Evolutionary conservation across 768 basidiomycete genomes (phyloP).

Genomic region (Phylloporus sp.): DNA sequence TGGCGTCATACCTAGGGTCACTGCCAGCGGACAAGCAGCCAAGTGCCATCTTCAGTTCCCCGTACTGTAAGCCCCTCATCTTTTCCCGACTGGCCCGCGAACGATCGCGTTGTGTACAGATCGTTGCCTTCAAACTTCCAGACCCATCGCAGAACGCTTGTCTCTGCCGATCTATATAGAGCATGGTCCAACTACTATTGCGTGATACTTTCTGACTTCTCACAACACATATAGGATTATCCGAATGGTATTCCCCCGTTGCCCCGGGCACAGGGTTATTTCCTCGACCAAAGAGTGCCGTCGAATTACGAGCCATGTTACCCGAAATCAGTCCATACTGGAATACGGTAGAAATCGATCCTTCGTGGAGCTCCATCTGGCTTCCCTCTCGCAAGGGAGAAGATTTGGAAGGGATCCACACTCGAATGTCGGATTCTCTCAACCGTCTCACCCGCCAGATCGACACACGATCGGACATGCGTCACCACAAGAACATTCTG

Average conservation of each 20-base stretch:
- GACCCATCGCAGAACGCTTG: constrained; percentile 57
- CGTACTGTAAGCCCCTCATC: constrained; percentile 56
- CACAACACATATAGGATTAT: constrained; percentile 41
- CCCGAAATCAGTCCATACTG: constrained; percentile 60
- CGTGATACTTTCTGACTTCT: constrained; percentile 6
- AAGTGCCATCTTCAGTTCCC: constrained; percentile 78
- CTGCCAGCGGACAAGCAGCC: constrained; percentile 64
- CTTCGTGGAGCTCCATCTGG: constrained; percentile 59
- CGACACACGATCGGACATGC: constrained; percentile 38
- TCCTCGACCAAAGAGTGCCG: constrained; percentile 62
- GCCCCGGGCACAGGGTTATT: constrained; percentile 63
- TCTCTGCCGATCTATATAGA: constrained; percentile 70
- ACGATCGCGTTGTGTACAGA: constrained; percentile 38
- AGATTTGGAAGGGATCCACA: constrained; percentile 54
- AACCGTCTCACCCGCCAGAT: constrained; percentile 46
- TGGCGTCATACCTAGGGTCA: constrained; percentile 58
- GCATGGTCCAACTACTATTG: constrained; percentile 47
- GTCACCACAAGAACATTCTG: constrained; percentile 47
- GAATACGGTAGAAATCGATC: constrained; percentile 57
- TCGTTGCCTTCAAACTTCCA: constrained; percentile 80
- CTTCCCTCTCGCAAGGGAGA: constrained; percentile 74
- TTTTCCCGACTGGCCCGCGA: neutral
- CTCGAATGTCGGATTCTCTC: constrained; percentile 51
- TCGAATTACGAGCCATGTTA: constrained; percentile 47
- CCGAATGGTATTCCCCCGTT: constrained; percentile 79